phyloP scores from a whole-genome alignment of 768 basidiomycete species.

The Clathrus columnatus region DNA sequence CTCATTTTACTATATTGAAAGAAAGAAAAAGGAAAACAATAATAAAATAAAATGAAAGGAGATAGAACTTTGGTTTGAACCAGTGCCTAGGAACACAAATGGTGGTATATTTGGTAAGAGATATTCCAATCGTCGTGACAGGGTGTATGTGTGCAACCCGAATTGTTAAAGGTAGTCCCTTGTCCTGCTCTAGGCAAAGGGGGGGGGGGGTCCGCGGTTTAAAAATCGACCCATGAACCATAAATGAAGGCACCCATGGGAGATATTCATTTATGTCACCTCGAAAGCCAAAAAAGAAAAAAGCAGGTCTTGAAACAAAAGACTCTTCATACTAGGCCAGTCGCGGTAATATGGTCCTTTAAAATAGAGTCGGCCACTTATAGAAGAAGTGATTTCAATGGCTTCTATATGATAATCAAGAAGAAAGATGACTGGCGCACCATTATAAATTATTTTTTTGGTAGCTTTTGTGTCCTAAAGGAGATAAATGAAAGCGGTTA shows the following conservation, averaged over 20 bases:
- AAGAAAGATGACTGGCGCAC: not conserved
- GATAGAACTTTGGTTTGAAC: not conserved
- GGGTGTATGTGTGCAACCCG: no score
- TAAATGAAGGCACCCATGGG: no score
- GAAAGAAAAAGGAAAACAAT: not conserved
- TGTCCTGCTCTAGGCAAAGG: no score
- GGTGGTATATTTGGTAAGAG: no score
- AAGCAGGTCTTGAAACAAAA: no score
- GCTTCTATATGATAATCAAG: not conserved
- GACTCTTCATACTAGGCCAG: conserved; percentile 13
- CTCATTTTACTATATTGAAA: not conserved
- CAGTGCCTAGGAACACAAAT: not conserved
- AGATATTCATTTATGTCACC: no score
- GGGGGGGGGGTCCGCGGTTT: no score
- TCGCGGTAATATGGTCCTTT: conserved; percentile 13
- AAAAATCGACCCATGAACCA: no score
- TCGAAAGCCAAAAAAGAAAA: no score
- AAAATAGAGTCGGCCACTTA: conserved; percentile 14
- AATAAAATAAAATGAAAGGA: not conserved
- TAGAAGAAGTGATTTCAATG: not conserved
- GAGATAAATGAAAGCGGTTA: not conserved
- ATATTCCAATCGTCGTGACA: no score
- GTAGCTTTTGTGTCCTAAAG: conserved; percentile 14
- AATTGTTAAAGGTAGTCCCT: no score
- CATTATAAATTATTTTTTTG: conserved; percentile 15